phyloP scores from a whole-genome alignment of 345 rosid species.

The Lepidium africanum region DNA sequence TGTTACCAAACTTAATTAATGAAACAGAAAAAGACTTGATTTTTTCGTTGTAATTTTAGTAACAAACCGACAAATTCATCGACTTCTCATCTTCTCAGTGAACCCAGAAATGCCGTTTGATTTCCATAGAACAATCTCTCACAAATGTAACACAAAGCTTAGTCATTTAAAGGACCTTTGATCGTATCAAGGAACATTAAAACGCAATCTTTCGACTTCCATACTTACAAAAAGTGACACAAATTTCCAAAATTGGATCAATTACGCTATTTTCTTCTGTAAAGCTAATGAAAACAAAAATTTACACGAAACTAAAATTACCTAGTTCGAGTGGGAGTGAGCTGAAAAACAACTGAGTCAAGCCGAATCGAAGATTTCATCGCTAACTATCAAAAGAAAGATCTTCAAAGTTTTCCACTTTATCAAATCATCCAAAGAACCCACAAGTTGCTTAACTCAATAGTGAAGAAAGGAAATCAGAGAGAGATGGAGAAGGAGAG shows the following conservation, averaged over 20 bases:
- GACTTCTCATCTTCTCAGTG: background rate
- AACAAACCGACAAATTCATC: background rate
- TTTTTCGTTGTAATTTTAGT: background rate
- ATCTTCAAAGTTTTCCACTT: slow-evolving; percentile 21
- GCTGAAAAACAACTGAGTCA: slow-evolving; percentile 86
- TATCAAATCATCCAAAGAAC: slow-evolving; percentile 16
- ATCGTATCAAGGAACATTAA: background rate
- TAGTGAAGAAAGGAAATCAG: background rate
- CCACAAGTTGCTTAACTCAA: slow-evolving; percentile 14
- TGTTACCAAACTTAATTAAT: background rate
- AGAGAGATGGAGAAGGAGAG: slow-evolving; percentile 1
- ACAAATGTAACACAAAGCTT: background rate
- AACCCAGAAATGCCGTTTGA: background rate
- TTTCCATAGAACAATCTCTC: background rate
- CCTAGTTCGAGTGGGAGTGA: slow-evolving; percentile 99
- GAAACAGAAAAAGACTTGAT: background rate
- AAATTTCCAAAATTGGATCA: background rate
- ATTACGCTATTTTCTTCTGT: no score
- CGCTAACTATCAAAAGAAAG: background rate
- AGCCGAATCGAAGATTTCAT: slow-evolving; percentile 87
- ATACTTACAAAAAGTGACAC: background rate
- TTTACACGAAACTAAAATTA: slow-evolving; percentile 2
- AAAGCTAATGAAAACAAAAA: background rate
- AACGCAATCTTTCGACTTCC: background rate
- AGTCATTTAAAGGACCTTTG: background rate